These are phyloP conservation scores for Exophiala sideris DNA, from an alignment of 2,329 filamentous ascomycete species.

Conservation along the genomic window DNA sequence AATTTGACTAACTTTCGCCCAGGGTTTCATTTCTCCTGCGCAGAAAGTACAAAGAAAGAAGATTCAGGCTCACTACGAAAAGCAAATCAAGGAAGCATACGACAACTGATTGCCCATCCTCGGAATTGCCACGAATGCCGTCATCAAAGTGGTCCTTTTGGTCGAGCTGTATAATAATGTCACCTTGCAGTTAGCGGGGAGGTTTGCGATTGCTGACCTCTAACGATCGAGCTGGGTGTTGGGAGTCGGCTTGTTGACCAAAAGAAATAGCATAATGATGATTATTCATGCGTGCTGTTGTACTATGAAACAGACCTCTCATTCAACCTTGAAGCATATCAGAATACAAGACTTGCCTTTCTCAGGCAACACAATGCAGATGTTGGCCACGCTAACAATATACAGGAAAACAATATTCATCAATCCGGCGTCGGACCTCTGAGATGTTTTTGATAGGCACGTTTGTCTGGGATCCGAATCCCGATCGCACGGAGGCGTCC, in stretches of 20 bases:
- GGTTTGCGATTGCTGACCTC: background rate
- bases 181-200: background rate
- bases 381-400: too few relatives aligned
- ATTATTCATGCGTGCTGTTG: background rate
- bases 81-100: slow-evolving; percentile 61
- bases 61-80: slow-evolving; percentile 60
- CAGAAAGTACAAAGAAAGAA: slow-evolving; percentile 70
- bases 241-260: background rate
- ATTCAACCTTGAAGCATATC: too few relatives aligned
- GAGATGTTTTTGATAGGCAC: background rate
- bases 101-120: slow-evolving; percentile 23
- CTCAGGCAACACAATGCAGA: too few relatives aligned
- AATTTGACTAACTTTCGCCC: slow-evolving; percentile 11
- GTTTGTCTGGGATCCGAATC: too few relatives aligned
- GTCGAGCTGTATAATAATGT: background rate
- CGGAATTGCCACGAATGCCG: background rate
- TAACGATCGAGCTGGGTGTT: background rate
- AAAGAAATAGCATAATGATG: slow-evolving; percentile 2
- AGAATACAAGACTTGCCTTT: too few relatives aligned
- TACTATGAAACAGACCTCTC: too few relatives aligned
- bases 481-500: too few relatives aligned
- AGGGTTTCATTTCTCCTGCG: slow-evolving; percentile 66
- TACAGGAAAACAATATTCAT: background rate
- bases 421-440: background rate
- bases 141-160: background rate